Evolutionary conservation across 257 asterid species (phyloP).

Genomic region (Vinca minor): DNA sequence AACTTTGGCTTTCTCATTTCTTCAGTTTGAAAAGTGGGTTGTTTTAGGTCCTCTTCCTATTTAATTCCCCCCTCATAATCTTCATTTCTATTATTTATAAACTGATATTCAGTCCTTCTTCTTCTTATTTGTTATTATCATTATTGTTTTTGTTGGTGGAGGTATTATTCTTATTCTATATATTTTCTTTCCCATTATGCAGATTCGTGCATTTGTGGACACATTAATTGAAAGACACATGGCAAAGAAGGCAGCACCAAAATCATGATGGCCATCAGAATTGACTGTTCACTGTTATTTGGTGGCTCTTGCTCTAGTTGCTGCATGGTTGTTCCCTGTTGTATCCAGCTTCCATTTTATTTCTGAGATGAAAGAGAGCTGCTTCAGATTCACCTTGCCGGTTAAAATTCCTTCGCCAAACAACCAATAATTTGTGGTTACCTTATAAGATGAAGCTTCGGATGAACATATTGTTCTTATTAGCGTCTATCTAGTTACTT

Average conservation of each 20-base stretch:
- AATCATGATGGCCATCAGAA: constrained; percentile 31
- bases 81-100: too few species aligned
- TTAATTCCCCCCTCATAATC: too few species aligned
- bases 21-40: too few species aligned
- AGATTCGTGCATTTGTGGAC: constrained; percentile 98
- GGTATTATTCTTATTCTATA: too few species aligned
- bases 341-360: constrained; percentile 1
- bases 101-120: too few species aligned
- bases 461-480: constrained; percentile 3
- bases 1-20: too few species aligned
- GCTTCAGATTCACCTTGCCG: not conserved
- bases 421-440: too few species aligned
- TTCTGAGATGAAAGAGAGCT: constrained; percentile 7
- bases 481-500: not conserved
- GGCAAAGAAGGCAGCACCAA: constrained; percentile 50
- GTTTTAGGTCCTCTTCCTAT: too few species aligned
- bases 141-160: too few species aligned
- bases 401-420: too few species aligned
- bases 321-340: constrained; percentile 9
- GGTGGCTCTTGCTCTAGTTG: constrained; percentile 18
- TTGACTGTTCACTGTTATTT: constrained; percentile 9
- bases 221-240: constrained; percentile 78
- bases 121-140: too few species aligned
- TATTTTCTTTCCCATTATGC: constrained; percentile 29
- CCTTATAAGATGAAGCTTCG: constrained; percentile 6